These are phyloP conservation scores for Penicillium flavigenum DNA, from an alignment of 495 filamentous ascomycete genomes.

Conservation along the genomic window DNA sequence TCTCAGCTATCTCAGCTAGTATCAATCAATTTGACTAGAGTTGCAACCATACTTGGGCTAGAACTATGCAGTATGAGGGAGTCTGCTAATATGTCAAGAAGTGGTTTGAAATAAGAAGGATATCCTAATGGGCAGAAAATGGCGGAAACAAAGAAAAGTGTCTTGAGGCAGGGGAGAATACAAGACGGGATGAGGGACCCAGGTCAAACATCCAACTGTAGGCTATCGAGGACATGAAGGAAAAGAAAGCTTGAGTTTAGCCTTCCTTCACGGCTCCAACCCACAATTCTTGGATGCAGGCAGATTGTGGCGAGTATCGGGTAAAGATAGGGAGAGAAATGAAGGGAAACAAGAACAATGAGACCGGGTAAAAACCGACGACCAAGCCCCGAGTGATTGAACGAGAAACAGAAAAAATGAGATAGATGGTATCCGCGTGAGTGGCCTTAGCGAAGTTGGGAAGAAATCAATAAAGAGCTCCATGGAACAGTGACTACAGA, in stretches of 20 bases:
- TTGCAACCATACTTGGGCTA: not conserved
- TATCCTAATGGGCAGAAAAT: constrained; percentile 27
- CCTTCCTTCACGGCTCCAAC: not conserved
- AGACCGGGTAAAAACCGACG: constrained; percentile 16
- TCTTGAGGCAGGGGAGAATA: constrained; percentile 6
- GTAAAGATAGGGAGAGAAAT: constrained; percentile 8
- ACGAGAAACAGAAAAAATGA: constrained; percentile 20
- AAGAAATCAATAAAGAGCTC: constrained; percentile 20
- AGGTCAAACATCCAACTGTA: constrained; percentile 1
- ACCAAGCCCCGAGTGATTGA: constrained; percentile 6
- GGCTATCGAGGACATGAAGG: not conserved
- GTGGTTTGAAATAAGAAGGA: constrained; percentile 29
- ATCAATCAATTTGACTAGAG: not conserved
- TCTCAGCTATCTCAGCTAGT: not conserved
- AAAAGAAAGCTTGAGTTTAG: not conserved
- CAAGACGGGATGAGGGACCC: constrained; percentile 9
- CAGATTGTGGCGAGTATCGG: constrained; percentile 6
- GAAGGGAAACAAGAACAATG: constrained; percentile 1
- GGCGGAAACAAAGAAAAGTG: constrained; percentile 25
- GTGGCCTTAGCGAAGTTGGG: constrained; percentile 5
- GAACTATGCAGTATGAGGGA: not conserved
- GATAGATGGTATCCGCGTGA: constrained; percentile 24
- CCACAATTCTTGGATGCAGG: not conserved
- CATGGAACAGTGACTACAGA: constrained; percentile 52
- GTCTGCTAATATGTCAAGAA: constrained; percentile 8